Evolutionary conservation across 805 yeast species (phyloP).

Genomic region (Candida maris): DNA sequence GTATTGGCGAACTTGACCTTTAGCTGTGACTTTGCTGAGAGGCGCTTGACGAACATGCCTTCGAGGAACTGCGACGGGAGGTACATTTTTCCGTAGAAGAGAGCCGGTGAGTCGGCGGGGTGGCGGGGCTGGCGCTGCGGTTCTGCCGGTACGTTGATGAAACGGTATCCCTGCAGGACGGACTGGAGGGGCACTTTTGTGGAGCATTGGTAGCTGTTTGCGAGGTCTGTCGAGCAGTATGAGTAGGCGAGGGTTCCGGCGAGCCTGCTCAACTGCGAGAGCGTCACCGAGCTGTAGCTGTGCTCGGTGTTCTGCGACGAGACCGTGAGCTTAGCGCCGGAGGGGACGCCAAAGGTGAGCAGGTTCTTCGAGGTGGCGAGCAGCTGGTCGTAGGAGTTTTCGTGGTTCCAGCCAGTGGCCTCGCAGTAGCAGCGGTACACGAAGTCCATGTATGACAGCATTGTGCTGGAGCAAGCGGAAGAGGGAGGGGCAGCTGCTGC

Average conservation of each 20-base stretch:
- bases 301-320: slow-evolving; percentile 66
- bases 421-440: slow-evolving; percentile 68
- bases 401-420: slow-evolving; percentile 74
- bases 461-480: no score
- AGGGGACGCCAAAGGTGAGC: slow-evolving; percentile 71
- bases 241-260: slow-evolving; percentile 83
- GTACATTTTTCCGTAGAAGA: slow-evolving; percentile 82
- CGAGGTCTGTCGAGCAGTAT: slow-evolving; percentile 61
- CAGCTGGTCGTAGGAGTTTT: slow-evolving; percentile 71
- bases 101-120: slow-evolving; percentile 30
- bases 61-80: slow-evolving; percentile 85
- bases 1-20: slow-evolving; percentile 73
- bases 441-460: slow-evolving; percentile 87
- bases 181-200: slow-evolving; percentile 55
- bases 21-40: slow-evolving; percentile 59
- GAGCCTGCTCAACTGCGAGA: slow-evolving; percentile 60
- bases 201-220: slow-evolving; percentile 45
- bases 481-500: no score
- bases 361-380: slow-evolving; percentile 67
- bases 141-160: no score
- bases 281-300: slow-evolving; percentile 69
- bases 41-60: slow-evolving; percentile 73
- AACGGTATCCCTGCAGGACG: slow-evolving; percentile 69
- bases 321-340: slow-evolving; percentile 59
- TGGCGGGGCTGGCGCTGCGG: slow-evolving; percentile 31